Evolutionary conservation across 345 rosid genomes (phyloP).

Genomic region (Toxicodendron radicans): DNA sequence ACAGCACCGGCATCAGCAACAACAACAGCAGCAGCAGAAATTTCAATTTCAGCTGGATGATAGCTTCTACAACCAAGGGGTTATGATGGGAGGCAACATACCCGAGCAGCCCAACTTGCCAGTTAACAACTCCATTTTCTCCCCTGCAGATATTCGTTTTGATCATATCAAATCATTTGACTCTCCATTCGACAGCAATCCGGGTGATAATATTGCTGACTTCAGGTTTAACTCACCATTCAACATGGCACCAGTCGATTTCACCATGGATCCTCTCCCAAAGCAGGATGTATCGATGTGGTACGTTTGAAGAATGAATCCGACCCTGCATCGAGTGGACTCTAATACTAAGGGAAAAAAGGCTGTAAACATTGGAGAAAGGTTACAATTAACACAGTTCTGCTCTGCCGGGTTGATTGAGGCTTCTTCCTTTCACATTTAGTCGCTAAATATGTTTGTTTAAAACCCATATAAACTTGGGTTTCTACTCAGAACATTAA

Average conservation of each 20-base stretch:
- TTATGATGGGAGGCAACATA: constrained; percentile 28
- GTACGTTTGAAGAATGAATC: constrained; percentile 24
- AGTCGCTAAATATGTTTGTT: constrained; percentile 19
- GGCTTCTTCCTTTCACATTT: constrained; percentile 7
- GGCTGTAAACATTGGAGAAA: constrained; percentile 1
- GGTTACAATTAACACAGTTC: background rate
- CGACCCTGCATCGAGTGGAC: background rate
- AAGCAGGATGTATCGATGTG: constrained; percentile 41
- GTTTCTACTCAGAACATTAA: background rate
- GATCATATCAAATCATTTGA: constrained; percentile 41
- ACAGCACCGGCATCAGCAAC: background rate
- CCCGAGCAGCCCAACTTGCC: constrained; percentile 28
- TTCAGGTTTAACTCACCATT: constrained; percentile 39
- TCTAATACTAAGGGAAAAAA: background rate
- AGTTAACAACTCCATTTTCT: constrained; percentile 26
- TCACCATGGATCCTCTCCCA: constrained; percentile 22
- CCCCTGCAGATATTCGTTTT: constrained; percentile 24
- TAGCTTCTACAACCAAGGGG: constrained; percentile 30
- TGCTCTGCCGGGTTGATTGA: background rate
- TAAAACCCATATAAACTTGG: constrained; percentile 14
- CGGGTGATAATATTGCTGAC: constrained; percentile 9
- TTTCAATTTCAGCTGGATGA: constrained; percentile 35
- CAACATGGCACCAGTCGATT: constrained; percentile 28
- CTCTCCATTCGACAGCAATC: constrained; percentile 31
- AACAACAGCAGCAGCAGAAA: constrained; percentile 28